Conservation (phyloP, 2,329 filamentous ascomycete genomes). For the Blastomyces parvus region DNA sequence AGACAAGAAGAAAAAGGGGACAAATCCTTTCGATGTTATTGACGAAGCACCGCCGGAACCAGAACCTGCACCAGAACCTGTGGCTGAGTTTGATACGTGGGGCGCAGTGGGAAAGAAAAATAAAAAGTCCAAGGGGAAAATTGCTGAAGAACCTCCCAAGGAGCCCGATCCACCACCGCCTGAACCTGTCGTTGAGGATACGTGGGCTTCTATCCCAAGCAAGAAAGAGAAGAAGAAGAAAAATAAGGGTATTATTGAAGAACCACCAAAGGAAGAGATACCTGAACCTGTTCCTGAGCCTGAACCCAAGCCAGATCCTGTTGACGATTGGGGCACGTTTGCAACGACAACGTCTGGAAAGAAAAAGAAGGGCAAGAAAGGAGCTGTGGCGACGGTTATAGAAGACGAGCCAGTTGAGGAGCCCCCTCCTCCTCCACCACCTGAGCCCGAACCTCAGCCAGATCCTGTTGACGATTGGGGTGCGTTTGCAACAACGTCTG, state of each 20-base stretch:
- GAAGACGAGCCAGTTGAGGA: slow-evolving; percentile 16
- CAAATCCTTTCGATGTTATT: slow-evolving; percentile 27
- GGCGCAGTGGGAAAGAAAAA: slow-evolving; percentile 31
- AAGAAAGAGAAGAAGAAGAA: slow-evolving; percentile 34
- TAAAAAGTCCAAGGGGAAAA: slow-evolving; percentile 24
- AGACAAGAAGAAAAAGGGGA: slow-evolving; percentile 27
- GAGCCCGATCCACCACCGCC: slow-evolving; percentile 17
- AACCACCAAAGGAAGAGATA: background rate
- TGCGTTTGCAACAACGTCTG: slow-evolving; percentile 18
- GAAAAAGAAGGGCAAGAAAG: slow-evolving; percentile 42
- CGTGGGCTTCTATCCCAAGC: slow-evolving; percentile 16
- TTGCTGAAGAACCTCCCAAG: slow-evolving; percentile 30
- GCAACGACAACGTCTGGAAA: slow-evolving; percentile 22
- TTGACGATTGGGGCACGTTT: slow-evolving; percentile 13
- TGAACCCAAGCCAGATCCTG: slow-evolving; percentile 19
- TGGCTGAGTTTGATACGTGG: slow-evolving; percentile 22
- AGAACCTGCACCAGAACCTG: slow-evolving; percentile 15
- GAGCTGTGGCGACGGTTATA: slow-evolving; percentile 31
- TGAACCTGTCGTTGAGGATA: slow-evolving; percentile 21
- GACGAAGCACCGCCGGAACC: slow-evolving; percentile 26
- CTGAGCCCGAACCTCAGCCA: slow-evolving; percentile 11
- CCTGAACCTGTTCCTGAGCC: slow-evolving; percentile 9
- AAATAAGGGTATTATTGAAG: slow-evolving; percentile 8
- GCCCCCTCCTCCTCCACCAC: background rate
- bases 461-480: slow-evolving; percentile 19